These are phyloP conservation scores for Arabidopsis suecica DNA, from an alignment of 345 rosid genomes.

Conservation along the genomic window DNA sequence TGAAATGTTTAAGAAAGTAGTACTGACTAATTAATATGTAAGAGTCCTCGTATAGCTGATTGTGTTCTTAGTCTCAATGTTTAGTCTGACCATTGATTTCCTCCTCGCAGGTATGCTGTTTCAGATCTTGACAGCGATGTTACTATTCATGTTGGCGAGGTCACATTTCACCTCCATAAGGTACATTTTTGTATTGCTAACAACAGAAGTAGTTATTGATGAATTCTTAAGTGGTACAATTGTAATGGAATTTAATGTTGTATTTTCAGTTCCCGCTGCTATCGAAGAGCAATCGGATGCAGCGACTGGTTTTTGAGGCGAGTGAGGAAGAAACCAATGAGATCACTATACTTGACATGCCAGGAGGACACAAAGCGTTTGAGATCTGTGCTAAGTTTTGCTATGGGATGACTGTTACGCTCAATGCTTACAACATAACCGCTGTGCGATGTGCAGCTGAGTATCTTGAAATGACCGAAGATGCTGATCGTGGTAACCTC, in stretches of 20 bases:
- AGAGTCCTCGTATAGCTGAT: slow-evolving; percentile 11
- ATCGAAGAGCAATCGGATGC: slow-evolving; percentile 82
- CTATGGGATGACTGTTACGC: slow-evolving; percentile 87
- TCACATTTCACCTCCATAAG: slow-evolving; percentile 89
- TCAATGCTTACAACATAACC: slow-evolving; percentile 84
- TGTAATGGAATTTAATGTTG: background rate
- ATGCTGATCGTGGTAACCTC: slow-evolving; percentile 78
- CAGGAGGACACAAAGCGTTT: slow-evolving; percentile 89
- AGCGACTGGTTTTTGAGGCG: slow-evolving; percentile 59
- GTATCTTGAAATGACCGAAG: slow-evolving; percentile 94
- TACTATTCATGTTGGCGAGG: slow-evolving; percentile 69
- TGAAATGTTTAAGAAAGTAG: background rate
- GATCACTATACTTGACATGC: slow-evolving; percentile 65
- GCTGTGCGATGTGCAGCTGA: slow-evolving; percentile 91
- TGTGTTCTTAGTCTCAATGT: slow-evolving; percentile 26
- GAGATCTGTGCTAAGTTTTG: slow-evolving; percentile 97
- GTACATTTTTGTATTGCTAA: slow-evolving; percentile 43
- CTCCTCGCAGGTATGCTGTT: slow-evolving; percentile 64
- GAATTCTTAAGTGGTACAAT: slow-evolving; percentile 5
- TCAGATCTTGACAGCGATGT: slow-evolving; percentile 82
- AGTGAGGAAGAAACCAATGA: slow-evolving; percentile 63
- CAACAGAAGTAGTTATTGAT: background rate
- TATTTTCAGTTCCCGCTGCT: slow-evolving; percentile 83
- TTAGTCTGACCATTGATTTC: slow-evolving; percentile 19
- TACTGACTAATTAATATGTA: background rate